Evolutionary conservation across 176 grass and related monocot species (phyloP), one percentile per base, ranked within the genome.

Genomic region (Thalia dealbata): DNA sequence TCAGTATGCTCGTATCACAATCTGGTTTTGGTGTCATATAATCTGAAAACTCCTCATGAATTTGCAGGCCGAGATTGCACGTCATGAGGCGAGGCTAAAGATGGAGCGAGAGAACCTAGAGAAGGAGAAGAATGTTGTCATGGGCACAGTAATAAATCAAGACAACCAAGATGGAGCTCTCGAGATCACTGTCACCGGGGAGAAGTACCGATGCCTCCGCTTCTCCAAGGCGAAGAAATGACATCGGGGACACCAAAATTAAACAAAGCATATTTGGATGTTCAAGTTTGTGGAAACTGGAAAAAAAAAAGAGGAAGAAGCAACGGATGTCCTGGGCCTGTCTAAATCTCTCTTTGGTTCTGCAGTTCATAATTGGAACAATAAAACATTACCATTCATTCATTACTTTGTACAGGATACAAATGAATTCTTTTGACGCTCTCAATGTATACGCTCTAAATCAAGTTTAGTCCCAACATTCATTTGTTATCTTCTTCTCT

Each of bases 151-250:
- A 65, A 91, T 90, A 7, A 95, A 83, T 45, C 90, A 91, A 78
- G 95, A 95, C 67, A 93, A 85, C 82, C 85, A 88, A 46, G 95
- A 99, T 28, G 95, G 88, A 25, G 90, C 95, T 44, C 90, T 99
- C 41, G 95, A 99, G 75, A 99, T 99, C 45, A 99, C 90, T n/a
- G 95, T 99, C 29, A 88, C 85, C 0, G 88, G 95, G 23, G 95
- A 99, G 85, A 99, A 99, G 77, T 99, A 99, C 45, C 79, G 95
- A 63, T 99, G 90, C 68, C 88, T 99, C 42, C 83, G 95, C 29
- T 99, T 95, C 68, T 95, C 95, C 43, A 95, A 99, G 79, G 90
- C 88, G 13, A 99, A 99, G 83, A 99, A 99, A 76, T 91, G 83
- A 91, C 11, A 48, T 48, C n/a, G 45, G 45, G 4, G 45, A 48